Conservation (phyloP, 2,329 filamentous ascomycete species). For the Colletotrichum tamarilloi region DNA sequence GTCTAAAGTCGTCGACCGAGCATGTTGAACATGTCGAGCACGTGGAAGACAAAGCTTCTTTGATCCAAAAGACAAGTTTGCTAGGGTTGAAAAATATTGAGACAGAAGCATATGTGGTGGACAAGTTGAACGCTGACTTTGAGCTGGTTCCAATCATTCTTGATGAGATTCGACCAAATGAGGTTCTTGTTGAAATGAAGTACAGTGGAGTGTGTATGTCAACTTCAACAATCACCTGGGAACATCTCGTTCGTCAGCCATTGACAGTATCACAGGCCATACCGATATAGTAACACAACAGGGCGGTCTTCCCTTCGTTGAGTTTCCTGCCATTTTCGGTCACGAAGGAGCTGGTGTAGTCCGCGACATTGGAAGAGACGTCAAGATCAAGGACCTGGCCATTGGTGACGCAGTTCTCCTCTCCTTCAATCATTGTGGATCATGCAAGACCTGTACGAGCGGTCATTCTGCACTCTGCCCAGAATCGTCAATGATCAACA, state of each 20-base stretch:
- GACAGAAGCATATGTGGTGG: constrained; percentile 20
- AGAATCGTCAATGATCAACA: constrained; percentile 13
- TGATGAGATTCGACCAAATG: constrained; percentile 68
- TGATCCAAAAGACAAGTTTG: neutral
- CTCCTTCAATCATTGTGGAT: constrained; percentile 91
- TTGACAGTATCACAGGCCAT: constrained; percentile 57
- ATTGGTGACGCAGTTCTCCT: constrained; percentile 91
- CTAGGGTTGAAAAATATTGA: neutral
- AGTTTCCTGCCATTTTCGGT: constrained; percentile 86
- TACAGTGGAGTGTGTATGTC: constrained; percentile 81
- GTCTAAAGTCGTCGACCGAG: neutral
- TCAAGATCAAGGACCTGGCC: constrained; percentile 91
- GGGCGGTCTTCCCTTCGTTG: constrained; percentile 17
- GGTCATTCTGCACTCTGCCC: constrained; percentile 96
- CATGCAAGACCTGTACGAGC: constrained; percentile 99
- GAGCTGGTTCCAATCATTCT: constrained; percentile 20
- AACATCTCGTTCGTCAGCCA: neutral
- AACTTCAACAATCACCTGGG: neutral
- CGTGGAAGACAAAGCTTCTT: neutral
- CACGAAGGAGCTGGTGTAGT: constrained; percentile 94
- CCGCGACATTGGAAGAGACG: constrained; percentile 92
- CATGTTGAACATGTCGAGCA: neutral
- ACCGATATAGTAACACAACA: constrained; percentile 68
- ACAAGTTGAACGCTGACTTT: constrained; percentile 19
- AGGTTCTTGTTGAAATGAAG: constrained; percentile 92